Evolutionary conservation across 2,329 filamentous ascomycete species (phyloP).

Genomic region (Ophiostoma tasmaniense): DNA sequence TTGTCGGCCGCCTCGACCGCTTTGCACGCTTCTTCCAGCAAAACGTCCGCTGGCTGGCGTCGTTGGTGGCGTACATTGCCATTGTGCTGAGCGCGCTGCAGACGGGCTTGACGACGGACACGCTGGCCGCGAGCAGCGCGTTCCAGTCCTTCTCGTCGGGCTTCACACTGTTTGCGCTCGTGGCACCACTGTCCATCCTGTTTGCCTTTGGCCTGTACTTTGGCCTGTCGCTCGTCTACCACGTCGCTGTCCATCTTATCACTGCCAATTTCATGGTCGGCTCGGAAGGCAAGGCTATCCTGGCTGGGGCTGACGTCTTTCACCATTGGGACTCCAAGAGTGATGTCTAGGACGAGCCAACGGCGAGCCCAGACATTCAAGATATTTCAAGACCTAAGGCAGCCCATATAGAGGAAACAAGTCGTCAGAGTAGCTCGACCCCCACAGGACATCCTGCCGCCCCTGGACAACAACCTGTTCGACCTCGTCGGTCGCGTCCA

Average conservation of each 20-base stretch:
- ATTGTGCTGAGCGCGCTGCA: conserved; percentile 43
- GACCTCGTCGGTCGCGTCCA: conserved; percentile 21
- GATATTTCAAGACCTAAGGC: no score
- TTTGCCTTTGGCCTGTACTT: conserved; percentile 19
- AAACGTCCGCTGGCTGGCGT: conserved; percentile 35
- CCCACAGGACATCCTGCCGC: conserved; percentile 22
- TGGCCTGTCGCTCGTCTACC: conserved; percentile 18
- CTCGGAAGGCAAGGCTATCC: background rate
- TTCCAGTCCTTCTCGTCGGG: conserved; percentile 40
- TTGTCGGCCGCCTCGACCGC: conserved; percentile 21
- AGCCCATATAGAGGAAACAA: background rate
- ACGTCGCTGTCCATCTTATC: conserved; percentile 18
- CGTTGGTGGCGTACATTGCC: conserved; percentile 34
- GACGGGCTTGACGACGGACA: conserved; percentile 34
- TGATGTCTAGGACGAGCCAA: conserved; percentile 14
- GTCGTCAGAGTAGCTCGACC: conserved; percentile 3
- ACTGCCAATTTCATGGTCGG: conserved; percentile 12
- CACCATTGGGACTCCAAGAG: conserved; percentile 19
- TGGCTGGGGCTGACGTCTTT: conserved; percentile 8
- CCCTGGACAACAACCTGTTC: conserved; percentile 23
- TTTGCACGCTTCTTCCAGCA: conserved; percentile 36
- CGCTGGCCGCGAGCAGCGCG: conserved; percentile 26
- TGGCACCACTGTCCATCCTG: conserved; percentile 30
- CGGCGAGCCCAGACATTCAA: no score
- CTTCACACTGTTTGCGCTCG: conserved; percentile 41